Evolutionary conservation across 1,284 basidiomycete species (phyloP).

Genomic region (Ceratobasidium sp.): DNA sequence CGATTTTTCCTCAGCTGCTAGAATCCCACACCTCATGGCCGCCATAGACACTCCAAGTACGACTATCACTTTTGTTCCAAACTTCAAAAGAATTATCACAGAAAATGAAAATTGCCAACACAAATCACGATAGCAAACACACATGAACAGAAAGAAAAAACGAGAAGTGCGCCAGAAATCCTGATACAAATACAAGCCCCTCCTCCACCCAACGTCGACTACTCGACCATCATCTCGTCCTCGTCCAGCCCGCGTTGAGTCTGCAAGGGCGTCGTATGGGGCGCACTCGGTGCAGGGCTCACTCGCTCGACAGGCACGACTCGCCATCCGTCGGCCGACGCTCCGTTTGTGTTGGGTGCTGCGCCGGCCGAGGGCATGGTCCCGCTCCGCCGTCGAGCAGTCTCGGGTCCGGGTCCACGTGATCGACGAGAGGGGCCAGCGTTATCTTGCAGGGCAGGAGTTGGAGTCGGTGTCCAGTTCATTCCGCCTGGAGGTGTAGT

Average conservation of each 20-base stretch:
- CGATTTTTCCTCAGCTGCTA: no score
- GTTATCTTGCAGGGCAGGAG: neutral
- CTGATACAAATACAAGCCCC: constrained; percentile 24
- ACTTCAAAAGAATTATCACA: neutral
- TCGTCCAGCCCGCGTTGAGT: constrained; percentile 6
- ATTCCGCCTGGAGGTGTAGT: neutral
- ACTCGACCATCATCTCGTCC: constrained; percentile 18
- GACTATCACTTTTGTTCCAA: no score
- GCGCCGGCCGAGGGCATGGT: constrained; percentile 13
- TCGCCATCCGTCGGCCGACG: neutral
- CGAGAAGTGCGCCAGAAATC: neutral
- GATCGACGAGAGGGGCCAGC: constrained; percentile 21
- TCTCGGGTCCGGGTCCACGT: constrained; percentile 13
- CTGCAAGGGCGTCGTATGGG: constrained; percentile 17
- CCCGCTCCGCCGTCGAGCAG: neutral
- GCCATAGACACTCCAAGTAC: no score
- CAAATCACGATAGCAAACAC: constrained; percentile 18
- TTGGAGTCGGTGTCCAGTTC: constrained; percentile 12
- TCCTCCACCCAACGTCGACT: neutral
- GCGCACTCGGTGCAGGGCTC: constrained; percentile 15
- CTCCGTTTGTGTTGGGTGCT: neutral
- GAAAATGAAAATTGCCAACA: constrained; percentile 25
- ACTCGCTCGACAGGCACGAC: constrained; percentile 17
- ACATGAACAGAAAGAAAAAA: constrained; percentile 1
- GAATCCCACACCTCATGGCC: no score